Conservation (phyloP, 176 grass and related monocot species). For the Carex myosuroides region DNA sequence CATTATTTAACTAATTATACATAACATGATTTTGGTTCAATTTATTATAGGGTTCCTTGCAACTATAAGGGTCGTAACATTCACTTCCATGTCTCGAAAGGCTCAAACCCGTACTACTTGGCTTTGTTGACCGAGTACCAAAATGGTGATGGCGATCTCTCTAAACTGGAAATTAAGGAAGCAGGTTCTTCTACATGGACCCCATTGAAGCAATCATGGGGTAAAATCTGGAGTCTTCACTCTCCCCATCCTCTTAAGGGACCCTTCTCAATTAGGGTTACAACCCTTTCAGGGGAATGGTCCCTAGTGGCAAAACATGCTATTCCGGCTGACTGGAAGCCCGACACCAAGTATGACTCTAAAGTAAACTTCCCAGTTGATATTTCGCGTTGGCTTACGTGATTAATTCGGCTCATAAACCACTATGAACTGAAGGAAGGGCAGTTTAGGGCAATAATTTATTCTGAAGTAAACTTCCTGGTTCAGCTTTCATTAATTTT, state of each 20-base stretch:
- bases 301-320: conserved; percentile 38
- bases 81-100: conserved; percentile 53
- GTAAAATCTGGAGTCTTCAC: conserved; percentile 58
- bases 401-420: no score
- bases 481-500: no score
- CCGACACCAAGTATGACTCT: conserved; percentile 54
- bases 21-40: neutral
- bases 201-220: conserved; percentile 62
- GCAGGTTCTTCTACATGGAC: conserved; percentile 37
- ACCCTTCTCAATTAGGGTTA: conserved; percentile 64
- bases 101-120: conserved; percentile 55
- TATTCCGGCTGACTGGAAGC: conserved; percentile 68
- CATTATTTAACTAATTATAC: neutral
- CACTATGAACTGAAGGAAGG: no score
- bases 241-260: conserved; percentile 45
- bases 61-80: conserved; percentile 61
- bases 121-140: conserved; percentile 82
- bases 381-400: neutral
- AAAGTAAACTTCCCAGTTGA: conserved; percentile 49
- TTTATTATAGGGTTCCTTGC: conserved; percentile 63
- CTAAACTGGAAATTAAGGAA: conserved; percentile 63
- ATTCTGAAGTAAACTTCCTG: no score
- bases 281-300: conserved; percentile 43
- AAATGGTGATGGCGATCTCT: conserved; percentile 81
- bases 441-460: no score